Conservation (phyloP, 495 filamentous ascomycete genomes). For the Usnea hakonensis region DNA sequence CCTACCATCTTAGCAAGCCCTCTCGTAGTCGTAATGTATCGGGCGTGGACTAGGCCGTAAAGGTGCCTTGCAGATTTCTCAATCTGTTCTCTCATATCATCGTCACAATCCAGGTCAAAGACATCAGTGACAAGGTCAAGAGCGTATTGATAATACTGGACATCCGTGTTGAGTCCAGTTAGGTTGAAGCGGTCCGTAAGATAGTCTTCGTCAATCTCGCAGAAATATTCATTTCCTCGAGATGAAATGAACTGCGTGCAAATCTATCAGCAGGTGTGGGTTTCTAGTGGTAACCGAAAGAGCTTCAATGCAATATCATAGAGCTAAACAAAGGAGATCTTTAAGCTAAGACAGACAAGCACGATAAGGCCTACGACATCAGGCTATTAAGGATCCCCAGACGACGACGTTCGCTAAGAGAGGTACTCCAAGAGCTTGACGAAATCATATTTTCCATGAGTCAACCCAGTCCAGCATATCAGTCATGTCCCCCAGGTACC, state of each 20-base stretch:
- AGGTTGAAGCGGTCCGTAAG: slow-evolving; percentile 97
- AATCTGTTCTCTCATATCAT: slow-evolving; percentile 95
- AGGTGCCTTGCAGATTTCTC: slow-evolving; percentile 95
- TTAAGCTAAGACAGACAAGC: neutral
- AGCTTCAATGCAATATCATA: neutral
- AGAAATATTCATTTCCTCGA: slow-evolving; percentile 97
- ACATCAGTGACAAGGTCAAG: slow-evolving; percentile 99
- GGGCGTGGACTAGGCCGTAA: slow-evolving; percentile 91
- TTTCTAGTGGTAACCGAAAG: neutral
- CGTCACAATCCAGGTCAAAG: slow-evolving; percentile 97
- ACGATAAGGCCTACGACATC: neutral
- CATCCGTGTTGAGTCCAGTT: slow-evolving; percentile 92
- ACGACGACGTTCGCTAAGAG: neutral
- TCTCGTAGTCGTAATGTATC: slow-evolving; percentile 94
- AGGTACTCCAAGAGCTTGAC: neutral
- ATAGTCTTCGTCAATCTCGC: slow-evolving; percentile 99
- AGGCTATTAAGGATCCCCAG: neutral
- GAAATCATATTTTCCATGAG: neutral
- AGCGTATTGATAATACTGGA: slow-evolving; percentile 98
- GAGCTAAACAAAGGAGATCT: neutral
- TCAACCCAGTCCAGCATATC: neutral
- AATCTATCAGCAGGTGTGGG: neutral
- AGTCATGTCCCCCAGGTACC: neutral
- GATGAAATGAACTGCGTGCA: slow-evolving; percentile 81
- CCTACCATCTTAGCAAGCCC: slow-evolving; percentile 92